These are phyloP conservation scores for Lotus japonicus DNA, from an alignment of 306 rosid species.

Conservation along the genomic window DNA sequence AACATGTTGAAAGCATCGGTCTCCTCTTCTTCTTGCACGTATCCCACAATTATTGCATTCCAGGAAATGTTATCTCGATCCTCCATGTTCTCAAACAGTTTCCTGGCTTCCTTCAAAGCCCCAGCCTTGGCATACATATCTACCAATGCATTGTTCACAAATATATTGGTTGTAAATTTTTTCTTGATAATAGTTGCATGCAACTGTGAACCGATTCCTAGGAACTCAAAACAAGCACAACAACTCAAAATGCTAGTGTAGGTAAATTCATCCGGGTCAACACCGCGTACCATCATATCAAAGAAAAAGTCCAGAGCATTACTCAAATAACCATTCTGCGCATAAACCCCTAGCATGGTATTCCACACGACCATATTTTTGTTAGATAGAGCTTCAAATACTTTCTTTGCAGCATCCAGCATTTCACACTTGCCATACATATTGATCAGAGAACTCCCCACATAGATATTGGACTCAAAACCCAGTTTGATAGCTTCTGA, in stretches of 20 bases:
- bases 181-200: conserved; percentile 63
- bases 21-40: conserved; percentile 58
- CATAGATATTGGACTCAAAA: conserved; percentile 62
- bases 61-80: conserved; percentile 66
- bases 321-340: conserved; percentile 41
- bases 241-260: conserved; percentile 76
- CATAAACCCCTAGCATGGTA: conserved; percentile 67
- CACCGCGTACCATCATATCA: conserved; percentile 39
- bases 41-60: conserved; percentile 83
- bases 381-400: conserved; percentile 41
- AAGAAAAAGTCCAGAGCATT: conserved; percentile 51
- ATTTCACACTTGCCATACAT: conserved; percentile 72
- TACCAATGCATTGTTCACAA: conserved; percentile 61
- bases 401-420: conserved; percentile 41
- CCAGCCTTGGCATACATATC: conserved; percentile 89
- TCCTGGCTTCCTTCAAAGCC: conserved; percentile 53
- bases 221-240: conserved; percentile 45
- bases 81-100: conserved; percentile 61
- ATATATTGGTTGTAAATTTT: conserved; percentile 44
- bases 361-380: conserved; percentile 76
- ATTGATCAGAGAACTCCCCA: conserved; percentile 79
- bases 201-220: conserved; percentile 51
- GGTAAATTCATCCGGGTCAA: conserved; percentile 68
- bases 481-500: conserved; percentile 62
- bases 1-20: conserved; percentile 56